Evolutionary conservation across 2,329 filamentous ascomycete species (phyloP).

Genomic region (Aphanocladium album): DNA sequence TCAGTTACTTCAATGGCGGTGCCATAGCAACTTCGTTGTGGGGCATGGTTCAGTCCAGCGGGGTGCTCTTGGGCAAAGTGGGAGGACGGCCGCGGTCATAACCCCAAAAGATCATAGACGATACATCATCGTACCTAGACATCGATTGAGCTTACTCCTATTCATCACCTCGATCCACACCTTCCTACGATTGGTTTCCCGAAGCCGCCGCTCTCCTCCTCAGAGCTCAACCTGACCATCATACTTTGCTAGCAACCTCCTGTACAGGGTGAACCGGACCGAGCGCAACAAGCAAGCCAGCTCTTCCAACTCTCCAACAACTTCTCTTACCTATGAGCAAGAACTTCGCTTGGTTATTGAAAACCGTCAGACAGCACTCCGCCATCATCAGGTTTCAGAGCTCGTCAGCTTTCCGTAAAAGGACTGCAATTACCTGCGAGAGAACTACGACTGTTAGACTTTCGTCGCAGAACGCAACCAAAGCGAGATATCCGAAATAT

Average conservation of each 20-base stretch:
- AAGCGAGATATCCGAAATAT: background rate
- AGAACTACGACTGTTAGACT: background rate
- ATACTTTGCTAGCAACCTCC: background rate
- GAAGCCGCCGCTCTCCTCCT: background rate
- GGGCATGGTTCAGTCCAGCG: background rate
- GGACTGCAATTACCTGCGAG: background rate
- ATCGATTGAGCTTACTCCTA: background rate
- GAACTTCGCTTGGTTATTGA: background rate
- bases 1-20: background rate
- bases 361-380: background rate
- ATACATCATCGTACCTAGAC: background rate
- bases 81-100: background rate
- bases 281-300: background rate
- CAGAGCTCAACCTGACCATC: background rate
- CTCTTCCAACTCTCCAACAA: background rate
- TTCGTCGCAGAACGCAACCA: background rate
- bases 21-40: slow-evolving; percentile 5
- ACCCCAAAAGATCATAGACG: background rate
- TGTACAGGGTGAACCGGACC: background rate
- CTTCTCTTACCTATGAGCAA: slow-evolving; percentile 1
- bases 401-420: background rate
- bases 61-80: background rate
- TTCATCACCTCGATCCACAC: background rate
- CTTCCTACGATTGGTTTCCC: background rate
- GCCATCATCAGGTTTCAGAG: background rate